A percentile compares a stretch with the other conserved stretches of the same genome.
Evolutionary conservation across 1,139 yeast genomes (phyloP).

Genomic region (Lodderomyces orthopsilosis): DNA sequence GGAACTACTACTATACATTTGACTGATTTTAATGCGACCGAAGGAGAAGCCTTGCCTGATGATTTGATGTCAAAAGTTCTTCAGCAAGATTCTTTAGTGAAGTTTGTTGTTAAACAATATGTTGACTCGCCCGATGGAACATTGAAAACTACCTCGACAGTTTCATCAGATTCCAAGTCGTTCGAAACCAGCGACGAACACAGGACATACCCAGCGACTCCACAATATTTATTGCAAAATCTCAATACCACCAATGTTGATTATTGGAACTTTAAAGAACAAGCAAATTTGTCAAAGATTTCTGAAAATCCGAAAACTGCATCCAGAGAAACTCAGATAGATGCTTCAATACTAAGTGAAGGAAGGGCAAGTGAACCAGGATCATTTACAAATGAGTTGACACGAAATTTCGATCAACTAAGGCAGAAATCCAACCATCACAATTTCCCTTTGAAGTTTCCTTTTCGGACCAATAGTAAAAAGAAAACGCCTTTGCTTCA

Average conservation of each 20-base stretch:
- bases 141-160: constrained; percentile 35
- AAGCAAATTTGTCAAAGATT: constrained; percentile 17
- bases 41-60: constrained; percentile 62
- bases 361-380: not conserved
- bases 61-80: constrained; percentile 34
- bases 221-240: constrained; percentile 53
- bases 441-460: constrained; percentile 11
- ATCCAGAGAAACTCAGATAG: not conserved
- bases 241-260: constrained; percentile 41
- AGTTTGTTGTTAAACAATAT: constrained; percentile 42
- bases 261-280: constrained; percentile 63
- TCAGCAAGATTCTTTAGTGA: constrained; percentile 16
- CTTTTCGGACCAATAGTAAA: constrained; percentile 12
- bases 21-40: constrained; percentile 66
- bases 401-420: not conserved
- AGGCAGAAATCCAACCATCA: not conserved
- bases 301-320: constrained; percentile 12
- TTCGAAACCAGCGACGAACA: constrained; percentile 42
- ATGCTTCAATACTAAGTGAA: not conserved
- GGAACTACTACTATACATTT: constrained; percentile 54
- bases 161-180: constrained; percentile 50
- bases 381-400: not conserved
- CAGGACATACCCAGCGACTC: constrained; percentile 55
- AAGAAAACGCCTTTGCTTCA: constrained; percentile 22
- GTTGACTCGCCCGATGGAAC: constrained; percentile 25